Conservation (phyloP, 805 yeast genomes). For the Saturnispora hagleri region DNA sequence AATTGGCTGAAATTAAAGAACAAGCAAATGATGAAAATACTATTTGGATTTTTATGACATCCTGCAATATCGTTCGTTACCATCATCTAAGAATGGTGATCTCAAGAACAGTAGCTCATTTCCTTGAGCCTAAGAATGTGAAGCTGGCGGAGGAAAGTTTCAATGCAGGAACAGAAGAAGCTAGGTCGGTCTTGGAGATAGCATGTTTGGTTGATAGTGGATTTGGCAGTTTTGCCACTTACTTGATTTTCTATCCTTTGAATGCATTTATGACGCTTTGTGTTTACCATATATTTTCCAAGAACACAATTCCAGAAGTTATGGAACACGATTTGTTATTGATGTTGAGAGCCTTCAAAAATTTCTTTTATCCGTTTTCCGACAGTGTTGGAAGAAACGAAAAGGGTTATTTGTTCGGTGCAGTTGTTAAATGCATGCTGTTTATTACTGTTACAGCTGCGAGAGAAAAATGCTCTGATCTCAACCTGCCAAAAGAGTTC, state of each 20-base stretch:
- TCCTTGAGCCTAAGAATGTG: neutral
- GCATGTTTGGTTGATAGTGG: slow-evolving; percentile 12
- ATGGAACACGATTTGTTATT: slow-evolving; percentile 20
- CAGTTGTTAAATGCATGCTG: slow-evolving; percentile 17
- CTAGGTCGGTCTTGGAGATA: slow-evolving; percentile 21
- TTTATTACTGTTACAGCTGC: slow-evolving; percentile 15
- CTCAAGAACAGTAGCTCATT: slow-evolving; percentile 15
- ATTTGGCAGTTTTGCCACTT: slow-evolving; percentile 14
- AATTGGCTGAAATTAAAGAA: slow-evolving; percentile 6
- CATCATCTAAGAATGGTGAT: slow-evolving; percentile 22
- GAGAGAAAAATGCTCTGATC: neutral
- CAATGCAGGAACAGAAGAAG: slow-evolving; percentile 11
- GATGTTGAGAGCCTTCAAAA: slow-evolving; percentile 14
- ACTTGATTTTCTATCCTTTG: slow-evolving; percentile 24
- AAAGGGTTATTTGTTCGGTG: slow-evolving; percentile 16
- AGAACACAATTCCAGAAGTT: slow-evolving; percentile 4
- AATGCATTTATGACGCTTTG: slow-evolving; percentile 25
- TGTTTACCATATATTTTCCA: slow-evolving; percentile 20
- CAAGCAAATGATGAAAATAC: slow-evolving; percentile 4
- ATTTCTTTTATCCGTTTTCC: slow-evolving; percentile 13
- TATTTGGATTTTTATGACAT: slow-evolving; percentile 9
- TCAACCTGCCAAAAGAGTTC: neutral
- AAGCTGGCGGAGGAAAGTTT: neutral
- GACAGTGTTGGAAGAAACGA: slow-evolving; percentile 6
- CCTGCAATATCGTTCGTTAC: slow-evolving; percentile 19